phyloP scores from a whole-genome alignment of 1,139 yeast genomes.

The Lodderomyces beijingensis region DNA sequence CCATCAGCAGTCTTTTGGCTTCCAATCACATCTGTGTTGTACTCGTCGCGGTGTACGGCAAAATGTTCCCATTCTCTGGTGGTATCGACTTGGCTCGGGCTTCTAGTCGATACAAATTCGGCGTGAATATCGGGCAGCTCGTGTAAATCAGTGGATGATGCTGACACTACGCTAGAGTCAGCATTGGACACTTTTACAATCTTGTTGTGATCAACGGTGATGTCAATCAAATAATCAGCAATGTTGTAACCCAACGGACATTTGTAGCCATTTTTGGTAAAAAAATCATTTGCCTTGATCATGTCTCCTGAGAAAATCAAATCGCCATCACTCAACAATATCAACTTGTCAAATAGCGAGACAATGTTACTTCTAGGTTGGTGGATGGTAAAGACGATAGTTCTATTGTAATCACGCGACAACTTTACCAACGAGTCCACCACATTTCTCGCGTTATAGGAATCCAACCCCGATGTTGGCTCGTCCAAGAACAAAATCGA shows the following conservation, averaged over 20 bases:
- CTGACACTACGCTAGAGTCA: slow-evolving; percentile 14
- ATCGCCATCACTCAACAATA: slow-evolving; percentile 80
- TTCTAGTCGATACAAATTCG: slow-evolving; percentile 23
- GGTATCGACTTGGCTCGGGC: slow-evolving; percentile 46
- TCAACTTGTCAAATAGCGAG: slow-evolving; percentile 76
- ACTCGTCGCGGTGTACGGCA: slow-evolving; percentile 81
- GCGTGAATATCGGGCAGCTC: slow-evolving; percentile 36
- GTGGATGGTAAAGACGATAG: slow-evolving; percentile 89
- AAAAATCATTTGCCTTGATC: slow-evolving; percentile 66
- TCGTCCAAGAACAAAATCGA: slow-evolving; percentile 78
- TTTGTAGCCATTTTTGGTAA: slow-evolving; percentile 66
- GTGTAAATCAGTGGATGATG: slow-evolving; percentile 19
- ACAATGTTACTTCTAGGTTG: slow-evolving; percentile 98
- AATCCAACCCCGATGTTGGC: slow-evolving; percentile 93
- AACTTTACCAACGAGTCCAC: slow-evolving; percentile 78
- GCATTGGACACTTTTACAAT: slow-evolving; percentile 22
- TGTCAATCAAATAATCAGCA: slow-evolving; percentile 89
- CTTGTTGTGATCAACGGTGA: slow-evolving; percentile 64
- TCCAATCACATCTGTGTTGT: slow-evolving; percentile 19
- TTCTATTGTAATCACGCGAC: slow-evolving; percentile 76
- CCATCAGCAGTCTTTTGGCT: slow-evolving; percentile 15
- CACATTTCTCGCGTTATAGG: slow-evolving; percentile 90
- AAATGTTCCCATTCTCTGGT: slow-evolving; percentile 87
- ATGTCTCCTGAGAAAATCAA: slow-evolving; percentile 84
- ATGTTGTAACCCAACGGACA: slow-evolving; percentile 90